Base-by-base conservation (phyloP, 257 asterid species). In the Primulina eburnea region DNA sequence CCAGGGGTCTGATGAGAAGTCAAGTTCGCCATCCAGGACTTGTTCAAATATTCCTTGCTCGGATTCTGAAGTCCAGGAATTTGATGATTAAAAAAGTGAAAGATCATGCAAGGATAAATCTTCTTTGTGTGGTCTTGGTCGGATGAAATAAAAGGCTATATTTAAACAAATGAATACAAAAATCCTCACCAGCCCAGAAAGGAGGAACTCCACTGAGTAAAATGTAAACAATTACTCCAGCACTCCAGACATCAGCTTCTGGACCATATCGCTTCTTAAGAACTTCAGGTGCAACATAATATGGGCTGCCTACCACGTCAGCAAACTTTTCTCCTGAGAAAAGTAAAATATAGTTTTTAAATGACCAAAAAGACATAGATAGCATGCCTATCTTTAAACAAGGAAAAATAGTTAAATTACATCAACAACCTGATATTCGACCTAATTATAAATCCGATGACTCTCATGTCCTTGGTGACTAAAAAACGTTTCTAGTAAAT, bases 171-270 rank as follows among this genome's bases (percentile, higher is more conserved):
- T 1, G 33, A 32, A 37, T 24, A 66, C 10, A 50, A 14, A 58
- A 73, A 53, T 56, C 67, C 95, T 86, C 80, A 92, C 98, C 98
- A 38, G 95, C 90, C 98, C 98, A 92, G 64, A 90, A 92, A 2
- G 98, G 97, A 82, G 98, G 98, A 74, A 92, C 98, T 69, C 98
- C 98, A 72, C 98, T 89, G 37, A 92, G 86, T 78, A 92, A 83
- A 73, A 92, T 92, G 84, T 92, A 92, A 68, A 92, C 92, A 64
- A 92, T 90, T 21, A 92, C 98, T 71, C 98, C 98, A 57, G 97
- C 98, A 79, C 97, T 92, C 98, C 97, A 90, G 58, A 92, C 95
- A 82, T 92, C 98, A 60, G 98, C 90, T 80, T 90, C 98, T 29
- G 92, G 91, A 74, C 97, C 96, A 74, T 92, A 92, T 61, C 88